These are phyloP conservation scores for Penicillium crustosum DNA, from an alignment of 2,329 filamentous ascomycete genomes.

Conservation along the genomic window DNA sequence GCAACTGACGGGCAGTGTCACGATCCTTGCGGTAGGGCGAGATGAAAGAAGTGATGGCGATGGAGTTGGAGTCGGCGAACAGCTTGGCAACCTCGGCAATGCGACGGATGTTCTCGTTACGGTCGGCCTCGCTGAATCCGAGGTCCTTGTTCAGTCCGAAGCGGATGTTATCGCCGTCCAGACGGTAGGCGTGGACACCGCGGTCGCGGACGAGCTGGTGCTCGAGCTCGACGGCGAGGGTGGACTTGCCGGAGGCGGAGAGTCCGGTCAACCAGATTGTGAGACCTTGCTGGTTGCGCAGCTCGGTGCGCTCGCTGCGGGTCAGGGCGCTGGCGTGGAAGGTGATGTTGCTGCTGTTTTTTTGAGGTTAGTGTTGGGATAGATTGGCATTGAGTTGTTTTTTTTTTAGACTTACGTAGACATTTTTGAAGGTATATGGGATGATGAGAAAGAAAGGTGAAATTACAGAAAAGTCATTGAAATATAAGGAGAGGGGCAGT, in stretches of 20 bases:
- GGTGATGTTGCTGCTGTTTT: constrained; percentile 45
- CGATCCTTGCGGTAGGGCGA: constrained; percentile 89
- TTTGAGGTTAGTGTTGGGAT: constrained; percentile 4
- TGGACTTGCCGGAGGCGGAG: constrained; percentile 94
- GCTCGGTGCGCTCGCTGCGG: constrained; percentile 41
- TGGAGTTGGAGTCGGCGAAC: constrained; percentile 84
- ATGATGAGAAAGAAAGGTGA: neutral
- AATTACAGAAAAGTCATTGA: constrained; percentile 1
- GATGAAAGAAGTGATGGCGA: constrained; percentile 95
- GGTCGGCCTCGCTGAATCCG: constrained; percentile 87
- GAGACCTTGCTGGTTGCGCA: constrained; percentile 80
- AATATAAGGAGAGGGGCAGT: constrained; percentile 8
- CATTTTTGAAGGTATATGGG: constrained; percentile 28
- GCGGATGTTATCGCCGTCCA: constrained; percentile 97
- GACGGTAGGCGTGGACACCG: constrained; percentile 79
- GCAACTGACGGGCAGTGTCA: constrained; percentile 75
- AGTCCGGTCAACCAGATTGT: constrained; percentile 98
- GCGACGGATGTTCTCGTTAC: constrained; percentile 95
- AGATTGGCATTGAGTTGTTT: neutral
- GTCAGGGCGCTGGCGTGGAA: constrained; percentile 47
- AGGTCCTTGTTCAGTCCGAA: constrained; percentile 98
- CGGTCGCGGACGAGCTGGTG: constrained; percentile 79
- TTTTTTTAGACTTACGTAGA: constrained; percentile 32
- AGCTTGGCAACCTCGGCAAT: constrained; percentile 97
- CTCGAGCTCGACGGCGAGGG: constrained; percentile 92